A percentile compares a stretch with the other conserved stretches of the same genome.
Evolutionary conservation across 768 basidiomycete species (phyloP).

Genomic region (Glaciozyma antarctica): DNA sequence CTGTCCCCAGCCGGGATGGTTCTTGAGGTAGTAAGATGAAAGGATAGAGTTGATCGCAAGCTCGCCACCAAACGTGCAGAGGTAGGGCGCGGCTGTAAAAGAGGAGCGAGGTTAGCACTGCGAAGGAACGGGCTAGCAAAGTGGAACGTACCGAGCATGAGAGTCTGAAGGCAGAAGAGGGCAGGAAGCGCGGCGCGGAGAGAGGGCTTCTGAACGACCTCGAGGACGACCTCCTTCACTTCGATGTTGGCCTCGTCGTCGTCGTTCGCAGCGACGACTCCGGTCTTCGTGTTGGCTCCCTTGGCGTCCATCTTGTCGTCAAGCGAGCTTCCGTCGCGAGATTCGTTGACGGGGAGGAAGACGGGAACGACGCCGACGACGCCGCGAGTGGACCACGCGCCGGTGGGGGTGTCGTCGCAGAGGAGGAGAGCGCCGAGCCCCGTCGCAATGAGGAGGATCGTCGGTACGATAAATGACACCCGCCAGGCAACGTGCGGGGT

Average conservation of each 20-base stretch:
- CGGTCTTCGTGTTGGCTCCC: constrained; percentile 48
- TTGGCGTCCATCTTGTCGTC: constrained; percentile 36
- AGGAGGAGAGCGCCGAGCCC: constrained; percentile 5
- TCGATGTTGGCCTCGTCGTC: constrained; percentile 4
- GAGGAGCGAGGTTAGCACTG: constrained; percentile 46
- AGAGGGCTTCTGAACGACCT: constrained; percentile 13
- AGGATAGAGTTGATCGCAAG: constrained; percentile 46
- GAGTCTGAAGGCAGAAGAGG: constrained; percentile 45
- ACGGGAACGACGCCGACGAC: background rate
- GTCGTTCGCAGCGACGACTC: constrained; percentile 46
- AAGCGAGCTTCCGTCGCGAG: constrained; percentile 33
- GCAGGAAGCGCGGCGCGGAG: constrained; percentile 32
- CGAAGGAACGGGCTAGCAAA: constrained; percentile 31
- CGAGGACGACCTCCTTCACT: constrained; percentile 20
- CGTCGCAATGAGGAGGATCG: constrained; percentile 4
- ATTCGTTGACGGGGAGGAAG: background rate
- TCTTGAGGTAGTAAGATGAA: constrained; percentile 42
- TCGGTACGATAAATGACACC: constrained; percentile 46
- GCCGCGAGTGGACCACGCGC: constrained; percentile 6
- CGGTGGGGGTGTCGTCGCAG: constrained; percentile 25
- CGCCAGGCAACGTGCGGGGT: constrained; percentile 45
- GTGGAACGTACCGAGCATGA: constrained; percentile 47
- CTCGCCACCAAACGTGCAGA: constrained; percentile 52
- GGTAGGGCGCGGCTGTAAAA: constrained; percentile 46
- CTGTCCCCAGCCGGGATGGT: constrained; percentile 43